Evolutionary conservation across 1,284 basidiomycete genomes (phyloP).

Genomic region (Cutaneotrichosporon dermatis): DNA sequence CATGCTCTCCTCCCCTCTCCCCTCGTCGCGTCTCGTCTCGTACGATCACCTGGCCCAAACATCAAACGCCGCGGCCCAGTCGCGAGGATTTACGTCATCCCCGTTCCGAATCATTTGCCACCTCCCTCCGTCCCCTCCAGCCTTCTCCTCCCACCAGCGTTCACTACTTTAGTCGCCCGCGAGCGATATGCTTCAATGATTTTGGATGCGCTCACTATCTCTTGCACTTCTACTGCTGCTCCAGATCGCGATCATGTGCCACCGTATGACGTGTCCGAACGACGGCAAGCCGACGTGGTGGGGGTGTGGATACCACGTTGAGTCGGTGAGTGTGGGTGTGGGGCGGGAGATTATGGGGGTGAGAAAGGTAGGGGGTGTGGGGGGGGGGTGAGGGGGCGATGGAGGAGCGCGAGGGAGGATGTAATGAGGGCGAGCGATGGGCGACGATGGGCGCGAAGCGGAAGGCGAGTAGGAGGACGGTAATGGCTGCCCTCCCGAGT

Average conservation of each 20-base stretch:
- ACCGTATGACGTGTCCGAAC: slow-evolving; percentile 44
- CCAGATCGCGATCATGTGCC: slow-evolving; percentile 37
- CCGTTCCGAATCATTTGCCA: no score
- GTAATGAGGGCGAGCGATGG: neutral
- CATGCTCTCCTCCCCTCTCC: no score
- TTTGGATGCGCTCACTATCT: neutral
- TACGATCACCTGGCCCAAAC: no score
- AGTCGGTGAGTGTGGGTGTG: slow-evolving; percentile 26
- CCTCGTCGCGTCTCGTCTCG: no score
- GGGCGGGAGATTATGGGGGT: neutral
- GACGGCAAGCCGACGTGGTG: slow-evolving; percentile 49
- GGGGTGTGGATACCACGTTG: slow-evolving; percentile 48
- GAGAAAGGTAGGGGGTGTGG: neutral
- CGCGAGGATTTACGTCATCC: no score
- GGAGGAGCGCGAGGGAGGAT: neutral
- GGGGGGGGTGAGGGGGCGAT: neutral
- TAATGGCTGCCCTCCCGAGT: no score
- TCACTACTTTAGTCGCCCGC: no score
- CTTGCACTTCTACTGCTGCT: neutral
- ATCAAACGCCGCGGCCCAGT: no score
- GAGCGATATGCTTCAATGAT: neutral
- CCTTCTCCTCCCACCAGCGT: no score
- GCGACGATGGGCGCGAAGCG: neutral
- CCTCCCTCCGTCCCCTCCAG: no score
- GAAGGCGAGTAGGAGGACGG: no score